These are phyloP conservation scores for Diplodia mutila DNA, from an alignment of 2,329 filamentous ascomycete species.

Conservation along the genomic window DNA sequence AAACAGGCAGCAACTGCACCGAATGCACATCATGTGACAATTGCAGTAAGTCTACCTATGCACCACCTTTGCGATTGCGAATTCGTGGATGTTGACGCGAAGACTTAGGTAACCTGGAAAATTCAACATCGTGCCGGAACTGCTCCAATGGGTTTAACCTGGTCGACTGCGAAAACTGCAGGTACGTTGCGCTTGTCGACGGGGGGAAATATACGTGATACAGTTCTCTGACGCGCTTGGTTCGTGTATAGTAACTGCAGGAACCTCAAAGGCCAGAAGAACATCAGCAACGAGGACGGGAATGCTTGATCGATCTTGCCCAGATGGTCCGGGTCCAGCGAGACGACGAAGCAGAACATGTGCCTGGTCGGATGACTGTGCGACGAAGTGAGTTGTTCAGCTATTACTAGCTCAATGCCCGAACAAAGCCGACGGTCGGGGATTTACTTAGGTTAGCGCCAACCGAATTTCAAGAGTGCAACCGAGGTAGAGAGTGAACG, in stretches of 20 bases:
- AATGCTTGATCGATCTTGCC: not conserved
- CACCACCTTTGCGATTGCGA: no score
- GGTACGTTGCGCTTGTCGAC: not conserved
- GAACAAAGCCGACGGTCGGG: no score
- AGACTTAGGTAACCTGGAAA: not conserved
- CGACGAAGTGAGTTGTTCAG: not conserved
- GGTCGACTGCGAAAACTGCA: conserved; percentile 4
- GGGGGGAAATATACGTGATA: not conserved
- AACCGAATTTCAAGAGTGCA: no score
- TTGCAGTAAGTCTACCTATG: not conserved
- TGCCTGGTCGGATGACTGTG: not conserved
- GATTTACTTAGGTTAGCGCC: no score
- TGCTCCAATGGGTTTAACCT: conserved; percentile 10
- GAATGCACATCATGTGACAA: not conserved
- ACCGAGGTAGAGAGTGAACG: no score
- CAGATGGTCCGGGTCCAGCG: no score
- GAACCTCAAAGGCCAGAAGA: conserved; percentile 2
- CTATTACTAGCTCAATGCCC: no score
- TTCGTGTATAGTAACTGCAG: conserved; percentile 11
- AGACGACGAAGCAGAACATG: no score
- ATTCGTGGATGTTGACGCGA: no score
- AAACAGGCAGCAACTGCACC: conserved; percentile 4
- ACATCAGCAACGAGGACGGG: conserved; percentile 12
- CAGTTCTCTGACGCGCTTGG: not conserved
- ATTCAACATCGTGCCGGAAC: not conserved